phyloP scores from a whole-genome alignment of 768 basidiomycete genomes.

The Lepiota brunneoincarnata region DNA sequence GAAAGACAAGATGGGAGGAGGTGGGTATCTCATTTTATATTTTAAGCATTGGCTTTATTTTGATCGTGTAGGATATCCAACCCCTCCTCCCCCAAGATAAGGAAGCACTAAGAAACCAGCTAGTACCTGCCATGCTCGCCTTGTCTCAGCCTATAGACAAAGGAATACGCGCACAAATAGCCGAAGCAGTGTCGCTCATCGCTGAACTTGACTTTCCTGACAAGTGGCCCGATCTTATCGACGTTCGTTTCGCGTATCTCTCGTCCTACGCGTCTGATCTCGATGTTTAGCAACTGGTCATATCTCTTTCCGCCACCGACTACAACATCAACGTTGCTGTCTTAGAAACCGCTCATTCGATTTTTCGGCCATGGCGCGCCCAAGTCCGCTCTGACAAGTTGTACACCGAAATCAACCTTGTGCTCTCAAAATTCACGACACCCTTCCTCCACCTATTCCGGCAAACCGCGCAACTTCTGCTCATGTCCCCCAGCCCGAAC shows the following conservation, averaged over 20 bases:
- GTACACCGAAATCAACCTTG: constrained; percentile 89
- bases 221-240: constrained; percentile 85
- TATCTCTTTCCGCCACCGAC: constrained; percentile 74
- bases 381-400: constrained; percentile 85
- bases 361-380: constrained; percentile 91
- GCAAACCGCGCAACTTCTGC: constrained; percentile 53
- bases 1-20: constrained; percentile 88
- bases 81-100: constrained; percentile 76
- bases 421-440: constrained; percentile 76
- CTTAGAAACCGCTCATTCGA: constrained; percentile 92
- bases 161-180: constrained; percentile 77
- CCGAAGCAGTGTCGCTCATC: constrained; percentile 89
- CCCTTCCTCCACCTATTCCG: constrained; percentile 86
- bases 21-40: constrained; percentile 37
- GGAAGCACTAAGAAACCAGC: constrained; percentile 61
- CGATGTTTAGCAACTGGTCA: constrained; percentile 75
- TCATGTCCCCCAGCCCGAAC: constrained; percentile 36
- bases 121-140: constrained; percentile 90
- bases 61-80: constrained; percentile 58
- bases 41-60: background rate
- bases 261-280: background rate
- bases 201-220: constrained; percentile 90
- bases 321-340: constrained; percentile 88
- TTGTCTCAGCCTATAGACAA: constrained; percentile 76
- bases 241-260: constrained; percentile 53